Base-by-base conservation (phyloP, 768 basidiomycete genomes). In the Trametes maxima region DNA sequence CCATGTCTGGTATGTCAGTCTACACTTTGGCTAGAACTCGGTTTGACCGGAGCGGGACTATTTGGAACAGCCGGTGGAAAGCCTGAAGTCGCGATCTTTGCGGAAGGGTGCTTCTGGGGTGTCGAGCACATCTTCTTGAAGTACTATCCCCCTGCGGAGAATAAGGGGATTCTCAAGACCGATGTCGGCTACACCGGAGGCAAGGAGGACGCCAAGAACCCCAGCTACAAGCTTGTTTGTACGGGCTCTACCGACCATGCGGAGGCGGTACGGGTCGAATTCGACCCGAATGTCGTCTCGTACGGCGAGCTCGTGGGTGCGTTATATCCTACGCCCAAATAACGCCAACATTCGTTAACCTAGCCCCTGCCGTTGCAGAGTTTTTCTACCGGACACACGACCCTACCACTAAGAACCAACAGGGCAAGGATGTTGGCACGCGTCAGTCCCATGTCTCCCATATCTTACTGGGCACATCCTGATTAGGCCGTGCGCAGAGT, bases 321-420 rank as follows among this genome's bases (percentile, higher is more conserved):
- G 90, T 82, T 3, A 28, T 7, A 57, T 5, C 56, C 11, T 35
- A 44, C 28, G 21, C 3, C 25, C 13, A 25, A 35, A 28, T 51
- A 11, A 24, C 48, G 13, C 24, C 25, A 25, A 2, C 14, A 21
- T 24, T 39, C 3, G 6, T 17, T 37, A 39, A 45, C 21, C 7
- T 39, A 5, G 3, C 25, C 1, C 19, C 3, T 8, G 28, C 28
- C 4, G 3, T 33, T 13, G 13, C 72, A 88, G 94, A 96, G 74
- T 95, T 95, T 79, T 96, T 96, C 76, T 96, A 94, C 74, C 84
- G 96, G 47, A 93, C 92, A 0, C 95, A 98, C 68, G 95, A 97
- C 66, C 93, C 95, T 2, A 96, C 94, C 43, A 91, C 92, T 0
- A 69, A 81, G 57, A 87, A 96, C 73, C 76, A 80, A 14, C 94